A percentile compares a stretch with the other conserved stretches of the same genome.
Conservation (phyloP, 2,329 filamentous ascomycete species). For the Trichophaea hybrida region DNA sequence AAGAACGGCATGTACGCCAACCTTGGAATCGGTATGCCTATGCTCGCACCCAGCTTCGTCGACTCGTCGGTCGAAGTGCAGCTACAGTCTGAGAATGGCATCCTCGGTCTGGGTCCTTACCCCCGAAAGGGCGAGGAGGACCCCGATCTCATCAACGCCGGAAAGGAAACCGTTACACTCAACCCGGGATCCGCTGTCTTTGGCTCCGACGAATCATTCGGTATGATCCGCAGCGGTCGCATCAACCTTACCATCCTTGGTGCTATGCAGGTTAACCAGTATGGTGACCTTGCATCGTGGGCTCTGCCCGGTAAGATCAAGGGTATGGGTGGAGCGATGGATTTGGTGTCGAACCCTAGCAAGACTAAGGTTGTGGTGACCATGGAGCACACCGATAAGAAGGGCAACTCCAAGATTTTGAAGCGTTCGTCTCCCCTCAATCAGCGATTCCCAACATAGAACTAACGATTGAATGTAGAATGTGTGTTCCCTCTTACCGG, state of each 20-base stretch:
- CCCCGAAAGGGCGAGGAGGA: slow-evolving; percentile 59
- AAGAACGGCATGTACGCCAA: slow-evolving; percentile 66
- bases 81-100: slow-evolving; percentile 76
- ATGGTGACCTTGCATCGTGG: slow-evolving; percentile 73
- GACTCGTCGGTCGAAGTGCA: slow-evolving; percentile 56
- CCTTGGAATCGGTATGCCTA: slow-evolving; percentile 71
- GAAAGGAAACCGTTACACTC: slow-evolving; percentile 75
- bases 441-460: background rate
- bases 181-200: slow-evolving; percentile 63
- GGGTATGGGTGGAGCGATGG: slow-evolving; percentile 72
- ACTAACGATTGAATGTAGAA: slow-evolving; percentile 26
- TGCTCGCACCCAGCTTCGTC: slow-evolving; percentile 65
- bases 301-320: slow-evolving; percentile 85
- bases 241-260: slow-evolving; percentile 74
- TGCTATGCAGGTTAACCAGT: slow-evolving; percentile 63
- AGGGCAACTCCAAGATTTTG: slow-evolving; percentile 52
- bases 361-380: slow-evolving; percentile 58
- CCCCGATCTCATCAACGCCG: slow-evolving; percentile 53
- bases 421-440: slow-evolving; percentile 29
- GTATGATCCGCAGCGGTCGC: slow-evolving; percentile 74
- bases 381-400: slow-evolving; percentile 55
- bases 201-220: slow-evolving; percentile 67
- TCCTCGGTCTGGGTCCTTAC: slow-evolving; percentile 70
- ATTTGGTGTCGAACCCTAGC: slow-evolving; percentile 56
- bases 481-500: slow-evolving; percentile 53